Evolutionary conservation across 305 asterid genomes (phyloP).

Genomic region (Withania somnifera): DNA sequence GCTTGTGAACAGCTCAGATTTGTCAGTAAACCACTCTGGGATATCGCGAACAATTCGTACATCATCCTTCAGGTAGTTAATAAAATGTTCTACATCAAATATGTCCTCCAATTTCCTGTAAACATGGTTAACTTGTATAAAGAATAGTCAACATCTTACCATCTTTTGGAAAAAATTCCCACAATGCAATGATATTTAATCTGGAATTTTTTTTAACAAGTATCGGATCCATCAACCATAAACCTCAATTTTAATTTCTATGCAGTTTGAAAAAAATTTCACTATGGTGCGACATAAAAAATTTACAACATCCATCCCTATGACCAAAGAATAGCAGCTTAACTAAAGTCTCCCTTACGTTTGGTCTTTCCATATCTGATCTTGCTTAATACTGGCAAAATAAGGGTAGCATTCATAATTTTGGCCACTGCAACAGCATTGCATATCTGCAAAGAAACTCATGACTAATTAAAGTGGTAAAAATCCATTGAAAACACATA

Average conservation of each 20-base stretch:
- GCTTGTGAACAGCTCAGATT: conserved; percentile 82
- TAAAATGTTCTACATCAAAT: conserved; percentile 92
- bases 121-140: background rate
- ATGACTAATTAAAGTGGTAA: background rate
- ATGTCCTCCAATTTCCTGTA: conserved; percentile 98
- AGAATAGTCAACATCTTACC: background rate
- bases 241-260: background rate
- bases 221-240: background rate
- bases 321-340: background rate
- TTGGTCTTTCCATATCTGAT: conserved; percentile 99
- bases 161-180: background rate
- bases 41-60: conserved; percentile 88
- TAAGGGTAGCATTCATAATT: conserved; percentile 95
- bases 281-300: background rate
- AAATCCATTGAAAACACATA: background rate
- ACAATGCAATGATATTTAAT: background rate
- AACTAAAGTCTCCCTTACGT: conserved; percentile 55
- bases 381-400: conserved; percentile 95
- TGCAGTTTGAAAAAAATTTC: background rate
- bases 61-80: conserved; percentile 86
- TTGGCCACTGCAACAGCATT: conserved; percentile 99
- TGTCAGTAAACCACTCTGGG: conserved; percentile 98
- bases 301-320: background rate
- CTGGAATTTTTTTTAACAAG: background rate
- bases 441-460: conserved; percentile 64